A percentile compares a stretch with the other conserved stretches of the same genome.
phyloP scores from a whole-genome alignment of 306 rosid genomes.

The Sindora glabra region DNA sequence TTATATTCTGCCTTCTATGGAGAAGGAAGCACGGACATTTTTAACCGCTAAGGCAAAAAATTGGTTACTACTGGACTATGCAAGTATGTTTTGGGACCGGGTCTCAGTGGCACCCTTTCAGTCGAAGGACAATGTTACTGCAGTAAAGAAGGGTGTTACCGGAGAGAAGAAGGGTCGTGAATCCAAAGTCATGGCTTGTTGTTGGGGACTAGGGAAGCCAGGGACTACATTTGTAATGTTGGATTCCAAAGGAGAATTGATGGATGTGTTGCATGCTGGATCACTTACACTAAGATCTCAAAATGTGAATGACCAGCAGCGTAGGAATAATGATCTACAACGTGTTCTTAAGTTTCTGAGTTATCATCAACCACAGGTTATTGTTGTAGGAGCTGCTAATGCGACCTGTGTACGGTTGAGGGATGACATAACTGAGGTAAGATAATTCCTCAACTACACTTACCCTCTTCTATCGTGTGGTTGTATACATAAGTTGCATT shows the following conservation, averaged over 20 bases:
- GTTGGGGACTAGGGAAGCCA: conserved; percentile 44
- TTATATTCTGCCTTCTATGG: conserved; percentile 38
- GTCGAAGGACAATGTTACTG: conserved; percentile 1
- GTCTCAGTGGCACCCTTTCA: conserved; percentile 31
- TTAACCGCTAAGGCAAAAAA: conserved; percentile 30
- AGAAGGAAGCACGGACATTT: conserved; percentile 33
- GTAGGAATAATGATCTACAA: conserved; percentile 29
- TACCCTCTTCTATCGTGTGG: background rate
- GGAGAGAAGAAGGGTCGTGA: background rate
- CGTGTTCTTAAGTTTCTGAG: conserved; percentile 29
- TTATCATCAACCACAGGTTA: conserved; percentile 26
- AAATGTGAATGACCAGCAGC: conserved; percentile 32
- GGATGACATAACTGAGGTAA: conserved; percentile 41
- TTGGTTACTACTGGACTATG: conserved; percentile 32
- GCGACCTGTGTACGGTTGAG: conserved; percentile 29
- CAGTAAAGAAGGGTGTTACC: background rate
- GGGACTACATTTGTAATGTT: conserved; percentile 40
- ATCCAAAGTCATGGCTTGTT: conserved; percentile 33
- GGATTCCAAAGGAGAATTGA: conserved; percentile 30
- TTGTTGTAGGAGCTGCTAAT: conserved; percentile 38
- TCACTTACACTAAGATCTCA: conserved; percentile 32
- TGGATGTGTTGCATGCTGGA: conserved; percentile 39
- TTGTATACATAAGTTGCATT: too few species aligned
- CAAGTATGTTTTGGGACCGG: conserved; percentile 33
- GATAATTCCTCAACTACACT: background rate